Evolutionary conservation across 148 eudicot genomes (phyloP).

Genomic region (Silene latifolia): DNA sequence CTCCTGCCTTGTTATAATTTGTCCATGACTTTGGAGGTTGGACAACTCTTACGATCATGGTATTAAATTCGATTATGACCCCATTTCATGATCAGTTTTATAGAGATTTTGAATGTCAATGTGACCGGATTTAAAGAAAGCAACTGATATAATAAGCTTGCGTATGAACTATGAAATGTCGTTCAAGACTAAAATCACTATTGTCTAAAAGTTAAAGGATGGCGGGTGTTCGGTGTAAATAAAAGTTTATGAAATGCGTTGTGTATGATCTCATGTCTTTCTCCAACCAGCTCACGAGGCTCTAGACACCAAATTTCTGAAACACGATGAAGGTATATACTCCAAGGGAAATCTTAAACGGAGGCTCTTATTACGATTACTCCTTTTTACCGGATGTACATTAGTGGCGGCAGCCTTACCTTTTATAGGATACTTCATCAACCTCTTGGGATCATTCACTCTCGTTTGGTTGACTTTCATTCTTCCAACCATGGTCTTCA

Average conservation of each 20-base stretch:
- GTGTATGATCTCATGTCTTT: constrained; percentile 39
- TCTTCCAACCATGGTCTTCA: constrained; percentile 60
- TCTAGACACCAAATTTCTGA: constrained; percentile 52
- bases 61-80: background rate
- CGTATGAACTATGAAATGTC: too few species aligned
- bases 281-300: constrained; percentile 52
- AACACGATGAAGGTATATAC: constrained; percentile 35
- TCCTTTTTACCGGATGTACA: constrained; percentile 45
- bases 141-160: too few species aligned
- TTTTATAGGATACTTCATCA: constrained; percentile 60
- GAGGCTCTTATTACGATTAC: constrained; percentile 38
- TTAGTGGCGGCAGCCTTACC: constrained; percentile 57
- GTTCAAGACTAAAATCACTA: too few species aligned
- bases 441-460: constrained; percentile 49
- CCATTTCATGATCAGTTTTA: background rate
- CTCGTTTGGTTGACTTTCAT: constrained; percentile 46
- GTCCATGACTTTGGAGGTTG: background rate
- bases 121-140: background rate
- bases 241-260: too few species aligned
- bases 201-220: too few species aligned
- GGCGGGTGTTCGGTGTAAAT: too few species aligned
- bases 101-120: background rate
- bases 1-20: background rate
- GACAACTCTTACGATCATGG: background rate
- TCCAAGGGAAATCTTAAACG: constrained; percentile 44